Evolutionary conservation across 106 monocot genomes (phyloP).

Genomic region (Amphibolis antarctica): DNA sequence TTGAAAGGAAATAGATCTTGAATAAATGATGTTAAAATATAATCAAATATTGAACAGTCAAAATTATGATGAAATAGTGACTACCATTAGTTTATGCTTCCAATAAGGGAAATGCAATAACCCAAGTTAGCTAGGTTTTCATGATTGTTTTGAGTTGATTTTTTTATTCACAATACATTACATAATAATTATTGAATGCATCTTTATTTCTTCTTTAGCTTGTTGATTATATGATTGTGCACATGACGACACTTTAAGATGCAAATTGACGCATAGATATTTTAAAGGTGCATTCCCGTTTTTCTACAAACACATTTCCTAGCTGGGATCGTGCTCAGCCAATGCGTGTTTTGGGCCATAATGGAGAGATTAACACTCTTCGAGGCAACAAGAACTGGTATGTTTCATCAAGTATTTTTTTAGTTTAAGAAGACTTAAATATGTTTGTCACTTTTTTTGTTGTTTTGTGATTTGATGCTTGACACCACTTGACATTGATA

Average conservation of each 20-base stretch:
- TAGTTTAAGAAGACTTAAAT: neutral
- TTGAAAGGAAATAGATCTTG: too few species aligned
- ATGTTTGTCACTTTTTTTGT: neutral
- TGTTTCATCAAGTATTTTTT: neutral
- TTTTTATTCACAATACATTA: too few species aligned
- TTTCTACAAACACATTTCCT: slow-evolving; percentile 94
- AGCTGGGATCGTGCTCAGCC: slow-evolving; percentile 99
- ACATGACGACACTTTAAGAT: neutral
- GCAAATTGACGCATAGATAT: neutral
- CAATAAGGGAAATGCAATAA: too few species aligned
- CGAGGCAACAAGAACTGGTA: slow-evolving; percentile 86
- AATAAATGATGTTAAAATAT: too few species aligned
- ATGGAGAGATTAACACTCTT: slow-evolving; percentile 96
- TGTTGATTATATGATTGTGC: neutral
- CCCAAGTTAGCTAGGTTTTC: too few species aligned
- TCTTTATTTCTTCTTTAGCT: neutral
- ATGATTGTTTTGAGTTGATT: too few species aligned
- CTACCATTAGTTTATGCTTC: too few species aligned
- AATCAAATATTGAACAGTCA: too few species aligned
- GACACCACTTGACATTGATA: too few species aligned
- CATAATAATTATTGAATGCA: too few species aligned
- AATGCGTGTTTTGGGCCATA: slow-evolving; percentile 92
- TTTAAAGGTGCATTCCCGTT: slow-evolving; percentile 82
- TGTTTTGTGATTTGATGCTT: too few species aligned
- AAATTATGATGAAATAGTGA: too few species aligned